A percentile compares a stretch with the other conserved stretches of the same genome.
phyloP scores from a whole-genome alignment of 805 yeast species.

The Sugiyamaella americana region DNA sequence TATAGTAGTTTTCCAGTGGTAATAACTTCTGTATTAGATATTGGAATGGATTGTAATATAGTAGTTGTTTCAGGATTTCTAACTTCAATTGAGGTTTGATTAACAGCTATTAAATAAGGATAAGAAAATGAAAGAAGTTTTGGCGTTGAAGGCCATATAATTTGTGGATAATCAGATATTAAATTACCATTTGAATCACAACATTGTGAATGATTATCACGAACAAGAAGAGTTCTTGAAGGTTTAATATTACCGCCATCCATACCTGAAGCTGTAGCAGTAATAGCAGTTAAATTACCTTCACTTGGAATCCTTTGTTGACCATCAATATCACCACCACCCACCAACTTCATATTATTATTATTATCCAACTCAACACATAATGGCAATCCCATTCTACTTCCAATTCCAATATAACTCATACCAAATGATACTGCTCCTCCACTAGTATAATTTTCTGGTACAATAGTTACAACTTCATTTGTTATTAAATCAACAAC shows the following conservation, averaged over 20 bases:
- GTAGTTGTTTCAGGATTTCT: constrained; percentile 35
- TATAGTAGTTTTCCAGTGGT: constrained; percentile 28
- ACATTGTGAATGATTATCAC: constrained; percentile 5
- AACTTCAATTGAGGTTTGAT: constrained; percentile 33
- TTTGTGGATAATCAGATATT: constrained; percentile 13
- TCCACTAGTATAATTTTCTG: constrained; percentile 3
- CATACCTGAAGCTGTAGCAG: too few species aligned
- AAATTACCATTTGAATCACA: constrained; percentile 15
- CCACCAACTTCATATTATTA: neutral
- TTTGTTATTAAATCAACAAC: constrained; percentile 17
- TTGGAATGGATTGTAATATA: constrained; percentile 32
- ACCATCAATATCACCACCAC: neutral
- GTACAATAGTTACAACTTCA: constrained; percentile 1
- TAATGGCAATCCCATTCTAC: constrained; percentile 11
- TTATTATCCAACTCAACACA: constrained; percentile 5
- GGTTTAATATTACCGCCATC: too few species aligned
- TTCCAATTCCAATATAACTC: constrained; percentile 19
- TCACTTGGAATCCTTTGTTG: neutral
- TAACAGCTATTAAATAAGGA: constrained; percentile 36
- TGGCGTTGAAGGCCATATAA: constrained; percentile 27
- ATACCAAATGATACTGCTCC: constrained; percentile 4
- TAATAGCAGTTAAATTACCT: neutral
- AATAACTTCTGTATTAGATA: constrained; percentile 22
- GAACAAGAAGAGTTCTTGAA: constrained; percentile 11
- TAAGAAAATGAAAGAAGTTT: constrained; percentile 31